These are phyloP conservation scores for Parietichytrium sp. DNA, from an alignment of 108 stramenopile genomes.

Conservation along the genomic window DNA sequence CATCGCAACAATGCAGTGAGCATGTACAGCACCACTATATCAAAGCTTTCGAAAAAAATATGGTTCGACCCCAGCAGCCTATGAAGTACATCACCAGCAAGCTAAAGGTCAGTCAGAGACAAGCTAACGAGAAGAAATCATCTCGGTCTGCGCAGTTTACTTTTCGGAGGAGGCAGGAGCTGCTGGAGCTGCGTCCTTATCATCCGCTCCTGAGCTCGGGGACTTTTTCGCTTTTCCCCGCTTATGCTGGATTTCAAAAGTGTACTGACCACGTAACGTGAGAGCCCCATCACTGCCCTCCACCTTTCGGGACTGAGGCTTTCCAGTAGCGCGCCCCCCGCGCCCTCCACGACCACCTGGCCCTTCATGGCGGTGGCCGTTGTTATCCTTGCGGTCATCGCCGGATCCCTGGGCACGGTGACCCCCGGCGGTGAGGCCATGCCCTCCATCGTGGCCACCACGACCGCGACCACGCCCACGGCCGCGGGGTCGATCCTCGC, in stretches of 20 bases:
- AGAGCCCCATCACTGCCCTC: conserved; percentile 31
- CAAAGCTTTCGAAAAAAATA: no score
- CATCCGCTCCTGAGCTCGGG: no score
- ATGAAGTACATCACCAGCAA: no score
- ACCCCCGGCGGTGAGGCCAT: not conserved
- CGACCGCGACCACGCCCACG: conserved; percentile 8
- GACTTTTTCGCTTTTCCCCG: conserved; percentile 27
- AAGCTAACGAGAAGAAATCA: no score
- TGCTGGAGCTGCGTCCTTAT: no score
- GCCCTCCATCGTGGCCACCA: not conserved
- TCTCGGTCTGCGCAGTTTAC: no score
- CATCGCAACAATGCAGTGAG: no score
- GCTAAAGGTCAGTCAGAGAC: no score
- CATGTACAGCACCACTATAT: no score
- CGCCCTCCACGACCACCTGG: not conserved
- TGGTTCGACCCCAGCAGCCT: no score
- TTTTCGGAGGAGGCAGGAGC: no score
- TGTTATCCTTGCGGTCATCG: not conserved
- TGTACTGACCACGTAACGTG: not conserved
- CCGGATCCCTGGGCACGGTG: not conserved
- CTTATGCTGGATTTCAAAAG: conserved; percentile 10
- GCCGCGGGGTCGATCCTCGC: not conserved
- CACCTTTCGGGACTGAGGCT: not conserved
- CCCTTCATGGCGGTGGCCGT: not conserved
- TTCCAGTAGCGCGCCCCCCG: not conserved